These are phyloP conservation scores for Pseudogymnoascus sp. DNA, from an alignment of 2,329 filamentous ascomycete genomes.

Conservation along the genomic window DNA sequence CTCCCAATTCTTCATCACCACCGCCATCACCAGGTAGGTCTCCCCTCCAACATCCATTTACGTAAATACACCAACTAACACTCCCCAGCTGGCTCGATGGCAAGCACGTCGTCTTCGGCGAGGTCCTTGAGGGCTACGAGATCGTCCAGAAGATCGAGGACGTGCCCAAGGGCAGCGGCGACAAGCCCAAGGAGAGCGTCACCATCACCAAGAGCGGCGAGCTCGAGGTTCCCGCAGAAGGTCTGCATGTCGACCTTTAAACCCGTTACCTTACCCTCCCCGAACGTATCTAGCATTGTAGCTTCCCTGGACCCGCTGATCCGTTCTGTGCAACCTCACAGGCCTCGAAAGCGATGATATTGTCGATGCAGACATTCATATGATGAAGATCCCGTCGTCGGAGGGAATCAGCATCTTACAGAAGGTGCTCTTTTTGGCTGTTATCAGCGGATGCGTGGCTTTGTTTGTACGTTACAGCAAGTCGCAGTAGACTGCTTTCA, in stretches of 20 bases:
- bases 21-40: conserved; percentile 63
- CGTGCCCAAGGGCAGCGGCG: conserved; percentile 53
- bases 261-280: conserved; percentile 29
- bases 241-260: conserved; percentile 88
- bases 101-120: conserved; percentile 79
- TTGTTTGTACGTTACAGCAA: not conserved
- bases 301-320: conserved; percentile 26
- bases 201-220: conserved; percentile 81
- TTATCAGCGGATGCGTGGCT: conserved; percentile 19
- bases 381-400: conserved; percentile 11
- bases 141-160: conserved; percentile 73
- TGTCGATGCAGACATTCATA: conserved; percentile 23
- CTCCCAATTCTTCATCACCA: conserved; percentile 88
- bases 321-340: conserved; percentile 22
- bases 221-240: conserved; percentile 76
- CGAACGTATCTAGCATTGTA: conserved; percentile 12
- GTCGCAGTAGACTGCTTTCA: not conserved
- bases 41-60: no score
- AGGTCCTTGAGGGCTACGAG: conserved; percentile 80
- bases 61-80: conserved; percentile 14
- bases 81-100: conserved; percentile 66
- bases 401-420: conserved; percentile 38
- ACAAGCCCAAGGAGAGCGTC: conserved; percentile 61
- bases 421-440: conserved; percentile 43
- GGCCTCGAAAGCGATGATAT: conserved; percentile 26